These are phyloP conservation scores for Protoeuglena noctilucae DNA, from an alignment of 139 green algal genomes.

Conservation along the genomic window DNA sequence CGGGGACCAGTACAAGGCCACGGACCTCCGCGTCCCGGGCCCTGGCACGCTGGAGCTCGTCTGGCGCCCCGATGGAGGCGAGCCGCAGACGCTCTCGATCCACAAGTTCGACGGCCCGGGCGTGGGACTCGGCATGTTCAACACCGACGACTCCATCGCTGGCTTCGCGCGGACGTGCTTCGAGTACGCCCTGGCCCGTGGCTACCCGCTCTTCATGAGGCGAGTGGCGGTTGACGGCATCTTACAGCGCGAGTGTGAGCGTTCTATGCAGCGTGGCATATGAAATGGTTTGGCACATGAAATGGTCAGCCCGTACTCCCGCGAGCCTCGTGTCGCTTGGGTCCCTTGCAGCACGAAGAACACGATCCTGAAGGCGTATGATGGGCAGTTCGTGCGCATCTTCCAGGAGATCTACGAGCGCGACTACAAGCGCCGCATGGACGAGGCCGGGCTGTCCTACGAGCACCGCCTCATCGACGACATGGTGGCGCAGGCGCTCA, in stretches of 20 bases:
- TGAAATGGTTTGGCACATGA: too few species aligned
- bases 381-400: slow-evolving; percentile 58
- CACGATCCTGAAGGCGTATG: slow-evolving; percentile 95
- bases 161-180: slow-evolving; percentile 85
- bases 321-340: background rate
- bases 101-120: slow-evolving; percentile 43
- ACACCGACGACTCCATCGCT: slow-evolving; percentile 82
- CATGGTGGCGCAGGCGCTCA: slow-evolving; percentile 92
- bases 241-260: too few species aligned
- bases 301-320: slow-evolving; percentile 13
- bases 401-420: slow-evolving; percentile 75
- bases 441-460: slow-evolving; percentile 80
- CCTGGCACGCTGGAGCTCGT: slow-evolving; percentile 75
- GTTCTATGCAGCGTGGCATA: too few species aligned
- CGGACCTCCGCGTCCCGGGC: slow-evolving; percentile 54
- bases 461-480: slow-evolving; percentile 95
- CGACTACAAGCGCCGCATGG: slow-evolving; percentile 67
- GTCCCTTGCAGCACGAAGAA: slow-evolving; percentile 69
- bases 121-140: slow-evolving; percentile 82
- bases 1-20: slow-evolving; percentile 92
- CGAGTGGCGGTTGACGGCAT: too few species aligned
- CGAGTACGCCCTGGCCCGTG: slow-evolving; percentile 62
- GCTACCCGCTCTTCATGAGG: slow-evolving; percentile 22
- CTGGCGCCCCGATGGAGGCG: slow-evolving; percentile 30
- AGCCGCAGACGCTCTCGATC: slow-evolving; percentile 33